Conservation (phyloP, 208 protist genomes). For the Trypanosoma vivax region DNA sequence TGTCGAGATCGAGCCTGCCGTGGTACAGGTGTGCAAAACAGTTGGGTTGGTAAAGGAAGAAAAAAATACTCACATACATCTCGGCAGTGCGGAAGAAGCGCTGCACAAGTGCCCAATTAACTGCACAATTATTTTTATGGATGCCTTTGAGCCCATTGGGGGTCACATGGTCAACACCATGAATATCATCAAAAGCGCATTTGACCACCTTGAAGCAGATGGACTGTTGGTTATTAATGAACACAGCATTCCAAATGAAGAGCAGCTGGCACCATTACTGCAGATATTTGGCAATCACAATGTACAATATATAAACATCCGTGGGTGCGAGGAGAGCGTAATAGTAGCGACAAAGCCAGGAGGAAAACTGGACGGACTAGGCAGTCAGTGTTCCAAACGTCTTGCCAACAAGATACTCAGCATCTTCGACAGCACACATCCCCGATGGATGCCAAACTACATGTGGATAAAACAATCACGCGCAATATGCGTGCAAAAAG, state of each 20-base stretch:
- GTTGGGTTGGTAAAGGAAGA: slow-evolving; percentile 25
- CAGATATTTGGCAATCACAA: slow-evolving; percentile 44
- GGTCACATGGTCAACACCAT: slow-evolving; percentile 43
- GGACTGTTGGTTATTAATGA: slow-evolving; percentile 73
- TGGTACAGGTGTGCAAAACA: slow-evolving; percentile 36
- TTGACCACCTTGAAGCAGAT: slow-evolving; percentile 28
- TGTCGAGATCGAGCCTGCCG: slow-evolving; percentile 63
- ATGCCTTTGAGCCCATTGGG: slow-evolving; percentile 64
- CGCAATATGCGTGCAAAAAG: not conserved
- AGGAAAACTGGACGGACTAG: not conserved
- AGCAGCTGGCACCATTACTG: slow-evolving; percentile 26
- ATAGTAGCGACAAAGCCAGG: slow-evolving; percentile 42
- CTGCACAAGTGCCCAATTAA: slow-evolving; percentile 6
- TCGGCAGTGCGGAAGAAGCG: slow-evolving; percentile 21
- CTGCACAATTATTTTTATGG: slow-evolving; percentile 70
- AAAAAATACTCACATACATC: slow-evolving; percentile 30
- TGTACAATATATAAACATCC: slow-evolving; percentile 66
- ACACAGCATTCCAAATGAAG: slow-evolving; percentile 42
- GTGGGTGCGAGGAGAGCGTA: slow-evolving; percentile 72
- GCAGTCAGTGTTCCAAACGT: not conserved
- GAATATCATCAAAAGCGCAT: slow-evolving; percentile 27
- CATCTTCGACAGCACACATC: not conserved
- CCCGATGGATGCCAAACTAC: slow-evolving; percentile 13
- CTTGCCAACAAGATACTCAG: slow-evolving; percentile 10
- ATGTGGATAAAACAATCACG: slow-evolving; percentile 1